phyloP scores from a whole-genome alignment of 441 rosid species.

The Oxalis stricta region DNA sequence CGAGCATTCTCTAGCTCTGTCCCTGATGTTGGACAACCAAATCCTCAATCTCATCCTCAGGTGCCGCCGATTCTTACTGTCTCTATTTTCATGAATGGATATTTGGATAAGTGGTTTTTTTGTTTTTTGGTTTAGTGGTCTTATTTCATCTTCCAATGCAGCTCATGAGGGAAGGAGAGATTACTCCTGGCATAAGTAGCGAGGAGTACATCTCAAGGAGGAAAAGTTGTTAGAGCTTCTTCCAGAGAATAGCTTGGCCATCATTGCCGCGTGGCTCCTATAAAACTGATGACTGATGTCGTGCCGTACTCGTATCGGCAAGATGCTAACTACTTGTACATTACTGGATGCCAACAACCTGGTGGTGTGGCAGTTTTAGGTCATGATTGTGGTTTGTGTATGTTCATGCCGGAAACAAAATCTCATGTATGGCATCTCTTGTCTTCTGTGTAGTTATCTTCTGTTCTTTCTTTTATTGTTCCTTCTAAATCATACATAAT shows the following conservation, averaged over 20 bases:
- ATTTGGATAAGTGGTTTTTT: not conserved
- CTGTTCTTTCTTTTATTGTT: not conserved
- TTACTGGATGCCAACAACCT: constrained; percentile 95
- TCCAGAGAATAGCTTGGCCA: constrained; percentile 65
- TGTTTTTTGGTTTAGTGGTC: not conserved
- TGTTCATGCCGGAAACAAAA: constrained; percentile 94
- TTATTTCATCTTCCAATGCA: constrained; percentile 14
- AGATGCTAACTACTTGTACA: constrained; percentile 73
- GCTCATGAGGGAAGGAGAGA: constrained; percentile 80
- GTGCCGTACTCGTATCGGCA: constrained; percentile 87
- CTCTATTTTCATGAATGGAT: not conserved
- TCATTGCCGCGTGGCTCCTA: constrained; percentile 76
- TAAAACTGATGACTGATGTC: constrained; percentile 95
- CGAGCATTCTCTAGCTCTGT: constrained; percentile 41
- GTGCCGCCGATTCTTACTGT: constrained; percentile 24
- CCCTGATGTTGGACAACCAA: constrained; percentile 77
- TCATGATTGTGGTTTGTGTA: constrained; percentile 66
- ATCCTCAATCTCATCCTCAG: constrained; percentile 82
- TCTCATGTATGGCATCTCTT: constrained; percentile 38
- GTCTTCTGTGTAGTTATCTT: not conserved
- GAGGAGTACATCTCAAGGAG: constrained; percentile 78
- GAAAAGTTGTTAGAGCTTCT: constrained; percentile 60
- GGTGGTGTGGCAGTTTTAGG: constrained; percentile 86
- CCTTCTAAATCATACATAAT: too few species aligned
- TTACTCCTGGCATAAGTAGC: constrained; percentile 69